Evolutionary conservation across 768 basidiomycete species (phyloP), one percentile per base, ranked within the genome.

Genomic region (Termitomyces sp.): DNA sequence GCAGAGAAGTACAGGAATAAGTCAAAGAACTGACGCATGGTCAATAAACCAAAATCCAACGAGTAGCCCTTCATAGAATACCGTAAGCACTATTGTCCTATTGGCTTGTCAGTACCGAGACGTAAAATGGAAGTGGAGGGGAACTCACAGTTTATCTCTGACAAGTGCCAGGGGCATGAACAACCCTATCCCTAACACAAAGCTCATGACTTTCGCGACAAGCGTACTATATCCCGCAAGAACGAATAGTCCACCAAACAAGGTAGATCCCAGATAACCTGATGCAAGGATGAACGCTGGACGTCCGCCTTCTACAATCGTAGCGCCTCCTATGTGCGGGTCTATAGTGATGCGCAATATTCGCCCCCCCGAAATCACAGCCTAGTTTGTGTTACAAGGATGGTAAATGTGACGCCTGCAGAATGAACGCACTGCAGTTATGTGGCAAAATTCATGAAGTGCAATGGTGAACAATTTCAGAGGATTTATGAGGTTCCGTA

Each of bases 21-120:
- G 17, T 7, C 25, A n/a, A 21, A 28, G 49, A 27, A 78, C 86
- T 62, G 69, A 88, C 92, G 79, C 94, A 69, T 98, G 95, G 66
- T 88, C 92, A 43, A 94, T 84, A 68, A 96, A 97, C 94, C 95
- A 97, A 62, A 98, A 91, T 0, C 91, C 94, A 55, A 98, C 81
- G 46, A 98, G 76, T 23, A 97, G 72, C 9, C 82, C 93, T 70
- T 97, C 94, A 63, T 92, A 95, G 10, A 85, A 68, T 23, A 91
- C 63, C 23, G 91, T 94, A 41, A 96, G 79, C 10, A 89, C 57
- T 63, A 95, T 94, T 25, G 94, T 96, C 58, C 94, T 97, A 69
- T 30, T 42, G 12, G 12, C 14, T 34, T 47, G 17, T 58, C 16
- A 56, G 32, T 11, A n/a, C 19, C 14, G 3, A 1, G 4, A 5